phyloP scores from a whole-genome alignment of 2,329 filamentous ascomycete genomes.

The Sarocladiaceae sp. region DNA sequence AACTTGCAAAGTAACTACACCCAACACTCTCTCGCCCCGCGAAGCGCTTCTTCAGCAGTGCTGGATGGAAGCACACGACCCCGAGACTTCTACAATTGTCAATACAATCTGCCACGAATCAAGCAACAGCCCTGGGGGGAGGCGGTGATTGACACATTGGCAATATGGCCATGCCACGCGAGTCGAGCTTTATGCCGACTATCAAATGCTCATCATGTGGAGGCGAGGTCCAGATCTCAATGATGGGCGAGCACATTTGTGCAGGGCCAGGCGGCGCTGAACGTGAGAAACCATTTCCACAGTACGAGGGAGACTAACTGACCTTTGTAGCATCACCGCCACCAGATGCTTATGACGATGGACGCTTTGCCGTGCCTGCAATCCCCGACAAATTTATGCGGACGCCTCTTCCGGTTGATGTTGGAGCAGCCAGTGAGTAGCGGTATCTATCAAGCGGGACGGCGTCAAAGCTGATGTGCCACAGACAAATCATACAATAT shows the following conservation, averaged over 20 bases:
- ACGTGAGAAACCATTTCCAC: conserved; percentile 29
- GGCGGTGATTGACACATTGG: conserved; percentile 1
- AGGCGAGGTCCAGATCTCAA: conserved; percentile 72
- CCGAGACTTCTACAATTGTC: neutral
- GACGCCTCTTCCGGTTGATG: conserved; percentile 46
- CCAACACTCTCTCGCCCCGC: neutral
- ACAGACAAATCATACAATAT: conserved; percentile 52
- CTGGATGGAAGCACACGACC: conserved; percentile 1
- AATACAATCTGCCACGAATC: neutral
- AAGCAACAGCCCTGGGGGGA: neutral
- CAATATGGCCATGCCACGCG: conserved; percentile 49
- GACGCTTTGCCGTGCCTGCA: conserved; percentile 3
- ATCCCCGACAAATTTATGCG: conserved; percentile 30
- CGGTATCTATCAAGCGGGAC: neutral
- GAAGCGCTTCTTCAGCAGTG: neutral
- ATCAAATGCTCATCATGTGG: conserved; percentile 87
- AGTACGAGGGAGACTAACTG: neutral
- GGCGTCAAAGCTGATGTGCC: neutral
- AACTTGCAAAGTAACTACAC: neutral
- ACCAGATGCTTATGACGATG: conserved; percentile 23
- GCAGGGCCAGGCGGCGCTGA: conserved; percentile 42
- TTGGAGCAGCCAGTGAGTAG: conserved; percentile 46
- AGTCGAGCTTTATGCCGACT: conserved; percentile 70
- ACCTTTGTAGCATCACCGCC: conserved; percentile 32
- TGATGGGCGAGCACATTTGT: conserved; percentile 84